Evolutionary conservation across 1,284 basidiomycete species (phyloP), one percentile per base, ranked within the genome.

Genomic region (Clitocybe nebularis): DNA sequence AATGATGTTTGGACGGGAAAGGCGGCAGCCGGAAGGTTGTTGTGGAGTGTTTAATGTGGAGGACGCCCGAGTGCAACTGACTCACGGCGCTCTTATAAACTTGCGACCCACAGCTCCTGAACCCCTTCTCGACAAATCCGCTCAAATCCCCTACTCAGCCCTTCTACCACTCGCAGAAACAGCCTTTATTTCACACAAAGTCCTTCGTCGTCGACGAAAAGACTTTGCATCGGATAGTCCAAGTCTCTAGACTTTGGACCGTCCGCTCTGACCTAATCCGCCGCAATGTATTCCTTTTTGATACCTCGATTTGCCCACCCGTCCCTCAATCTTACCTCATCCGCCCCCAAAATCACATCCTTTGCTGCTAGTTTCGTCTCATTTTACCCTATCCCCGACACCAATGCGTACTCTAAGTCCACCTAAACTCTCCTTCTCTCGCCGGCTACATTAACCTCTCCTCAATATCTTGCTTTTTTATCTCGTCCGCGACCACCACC

Each of bases 211-310:
- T 23, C 29, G 34, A 44, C 59, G 61, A 63, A 44, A 52, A 62
- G 61, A 58, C 62, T 64, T 62, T 66, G 62, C 62, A 55, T 57
- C 53, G 68, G 71, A 71, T 66, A 59, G 66, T 64, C 66, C 65
- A 60, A 61, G 66, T 69, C 66, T 39, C 45, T 52, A n/a, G 67
- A 65, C 66, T 66, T 61, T 62, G 67, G 65, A 55, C 58, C 21
- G 55, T 69, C 69, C 66, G 61, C 48, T 49, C 46, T 54, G 24
- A 55, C 52, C 50, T 13, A 44, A 52, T 38, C 39, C 50, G 49
- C 49, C 59, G 55, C 55, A 56, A 79, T 79, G 76, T 69, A 53
- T 52, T 43, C 46, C 23, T 41, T 49, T 45, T 39, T 47, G 21
- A 34, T 49, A 25, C 32, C 49, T 36, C 61, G 57, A 44, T 56